Conservation (phyloP, 805 yeast genomes). For the Phaffomyces opuntiae region DNA sequence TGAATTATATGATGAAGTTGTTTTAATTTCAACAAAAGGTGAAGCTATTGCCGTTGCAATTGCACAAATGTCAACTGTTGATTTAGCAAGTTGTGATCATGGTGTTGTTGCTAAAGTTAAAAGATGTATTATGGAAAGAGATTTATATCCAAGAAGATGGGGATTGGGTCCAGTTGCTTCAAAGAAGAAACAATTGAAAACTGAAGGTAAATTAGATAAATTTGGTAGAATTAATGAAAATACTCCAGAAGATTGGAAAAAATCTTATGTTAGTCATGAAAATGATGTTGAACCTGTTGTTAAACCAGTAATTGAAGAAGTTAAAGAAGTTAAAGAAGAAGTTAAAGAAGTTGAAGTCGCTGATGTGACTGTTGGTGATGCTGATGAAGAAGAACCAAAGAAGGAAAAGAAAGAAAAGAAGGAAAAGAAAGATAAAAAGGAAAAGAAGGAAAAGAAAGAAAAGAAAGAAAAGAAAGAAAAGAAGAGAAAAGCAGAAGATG, state of each 20-base stretch:
- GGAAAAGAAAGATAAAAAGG: constrained; percentile 49
- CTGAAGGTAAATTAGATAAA: constrained; percentile 95
- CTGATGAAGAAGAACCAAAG: constrained; percentile 19
- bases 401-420: constrained; percentile 38
- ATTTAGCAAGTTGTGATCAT: constrained; percentile 93
- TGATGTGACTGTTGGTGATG: constrained; percentile 24
- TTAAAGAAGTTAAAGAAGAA: constrained; percentile 19
- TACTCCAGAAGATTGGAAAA: constrained; percentile 92
- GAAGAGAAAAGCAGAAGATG: constrained; percentile 46
- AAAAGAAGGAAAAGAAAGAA: constrained; percentile 55
- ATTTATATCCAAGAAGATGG: constrained; percentile 99
- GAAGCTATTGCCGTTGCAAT: constrained; percentile 98
- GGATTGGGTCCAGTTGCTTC: constrained; percentile 98
- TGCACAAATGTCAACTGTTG: constrained; percentile 98
- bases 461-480: constrained; percentile 52
- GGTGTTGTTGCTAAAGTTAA: constrained; percentile 98
- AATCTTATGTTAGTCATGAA: constrained; percentile 67
- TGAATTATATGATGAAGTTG: constrained; percentile 96
- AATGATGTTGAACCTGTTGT: constrained; percentile 47
- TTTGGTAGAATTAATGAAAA: constrained; percentile 89
- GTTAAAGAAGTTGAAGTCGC: constrained; percentile 19
- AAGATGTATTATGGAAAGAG: constrained; percentile 99
- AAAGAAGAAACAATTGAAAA: constrained; percentile 96
- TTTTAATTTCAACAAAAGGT: constrained; percentile 96
- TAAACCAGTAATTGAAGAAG: constrained; percentile 42